A percentile compares a stretch with the other conserved stretches of the same genome.
Conservation (phyloP, 176 grass and related monocot species). For the Cocos nucifera region DNA sequence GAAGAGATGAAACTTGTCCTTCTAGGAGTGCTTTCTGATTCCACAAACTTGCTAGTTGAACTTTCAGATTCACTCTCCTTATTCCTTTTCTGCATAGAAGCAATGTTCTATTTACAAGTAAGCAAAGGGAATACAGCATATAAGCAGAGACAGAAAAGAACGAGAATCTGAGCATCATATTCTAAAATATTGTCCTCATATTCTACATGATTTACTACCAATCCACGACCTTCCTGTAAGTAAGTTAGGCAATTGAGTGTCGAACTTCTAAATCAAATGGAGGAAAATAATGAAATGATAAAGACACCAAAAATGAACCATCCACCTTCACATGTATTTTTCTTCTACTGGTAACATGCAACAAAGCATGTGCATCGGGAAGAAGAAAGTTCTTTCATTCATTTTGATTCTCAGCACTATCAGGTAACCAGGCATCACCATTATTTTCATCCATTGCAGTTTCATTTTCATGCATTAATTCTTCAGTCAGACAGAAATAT, state of each 20-base stretch:
- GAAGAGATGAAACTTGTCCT: no score
- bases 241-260: slow-evolving; percentile 3
- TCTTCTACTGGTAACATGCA: slow-evolving; percentile 77
- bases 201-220: neutral
- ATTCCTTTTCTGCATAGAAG: no score
- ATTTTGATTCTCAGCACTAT: slow-evolving; percentile 22
- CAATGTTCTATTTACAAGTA: no score
- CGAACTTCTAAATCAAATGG: slow-evolving; percentile 4
- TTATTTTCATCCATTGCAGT: slow-evolving; percentile 16
- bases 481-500: no score
- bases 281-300: neutral
- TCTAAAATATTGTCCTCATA: neutral
- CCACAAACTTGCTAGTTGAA: no score
- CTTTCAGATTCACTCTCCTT: no score
- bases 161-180: slow-evolving; percentile 9
- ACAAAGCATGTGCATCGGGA: slow-evolving; percentile 57
- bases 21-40: no score
- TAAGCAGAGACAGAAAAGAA: slow-evolving; percentile 4
- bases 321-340: slow-evolving; percentile 38
- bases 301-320: slow-evolving; percentile 5
- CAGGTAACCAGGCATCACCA: slow-evolving; percentile 19
- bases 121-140: slow-evolving; percentile 11
- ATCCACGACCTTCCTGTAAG: slow-evolving; percentile 6
- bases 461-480: slow-evolving; percentile 37
- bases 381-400: slow-evolving; percentile 40